A percentile compares a stretch with the other conserved stretches of the same genome.
Conservation (phyloP, 345 rosid species). For the Populus ilicifolia region DNA sequence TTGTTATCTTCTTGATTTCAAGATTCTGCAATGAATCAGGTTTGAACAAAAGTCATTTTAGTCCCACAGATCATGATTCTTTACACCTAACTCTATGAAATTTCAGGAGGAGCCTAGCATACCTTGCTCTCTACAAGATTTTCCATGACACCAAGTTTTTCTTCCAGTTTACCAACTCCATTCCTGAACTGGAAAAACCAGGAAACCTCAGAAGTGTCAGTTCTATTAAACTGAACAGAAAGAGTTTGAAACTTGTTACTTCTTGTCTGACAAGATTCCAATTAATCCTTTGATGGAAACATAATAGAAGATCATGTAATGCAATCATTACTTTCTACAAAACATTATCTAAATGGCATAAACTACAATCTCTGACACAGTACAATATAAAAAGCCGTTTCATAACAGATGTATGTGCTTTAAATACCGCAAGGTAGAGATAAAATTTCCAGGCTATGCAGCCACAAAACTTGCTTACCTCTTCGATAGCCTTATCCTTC, state of each 20-base stretch:
- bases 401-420: too few species aligned
- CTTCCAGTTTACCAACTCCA: constrained; percentile 48
- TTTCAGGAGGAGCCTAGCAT: neutral
- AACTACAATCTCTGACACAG: neutral
- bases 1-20: constrained; percentile 58
- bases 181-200: constrained; percentile 47
- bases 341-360: neutral
- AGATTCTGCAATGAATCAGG: constrained; percentile 48
- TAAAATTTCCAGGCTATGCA: too few species aligned
- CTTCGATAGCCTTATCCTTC: constrained; percentile 63
- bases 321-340: too few species aligned
- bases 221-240: neutral
- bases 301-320: too few species aligned
- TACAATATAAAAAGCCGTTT: too few species aligned
- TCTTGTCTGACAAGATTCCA: too few species aligned
- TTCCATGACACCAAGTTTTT: constrained; percentile 47
- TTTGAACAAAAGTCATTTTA: constrained; percentile 8
- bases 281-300: too few species aligned
- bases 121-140: constrained; percentile 66
- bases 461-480: constrained; percentile 36
- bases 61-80: neutral
- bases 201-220: neutral
- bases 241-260: too few species aligned
- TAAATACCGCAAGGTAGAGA: too few species aligned
- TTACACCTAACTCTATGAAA: neutral